Conservation (phyloP, 441 rosid species). For the Populus hybrid region DNA sequence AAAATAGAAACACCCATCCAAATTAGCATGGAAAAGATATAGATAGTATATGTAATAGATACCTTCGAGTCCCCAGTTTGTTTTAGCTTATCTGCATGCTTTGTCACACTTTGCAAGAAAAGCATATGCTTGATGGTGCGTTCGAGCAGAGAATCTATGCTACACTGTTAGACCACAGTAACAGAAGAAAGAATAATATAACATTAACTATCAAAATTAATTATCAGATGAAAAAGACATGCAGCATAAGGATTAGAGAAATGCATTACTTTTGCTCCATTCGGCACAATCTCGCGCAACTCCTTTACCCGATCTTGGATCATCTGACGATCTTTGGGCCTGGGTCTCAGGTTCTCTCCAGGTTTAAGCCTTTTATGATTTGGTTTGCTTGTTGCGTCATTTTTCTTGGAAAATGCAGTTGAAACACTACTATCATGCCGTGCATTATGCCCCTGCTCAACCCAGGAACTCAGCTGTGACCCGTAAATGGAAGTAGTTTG, state of each 20-base stretch:
- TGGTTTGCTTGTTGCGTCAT: conserved; percentile 54
- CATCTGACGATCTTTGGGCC: conserved; percentile 99
- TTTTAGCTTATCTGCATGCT: conserved; percentile 89
- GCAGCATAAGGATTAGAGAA: conserved; percentile 7
- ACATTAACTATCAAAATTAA: not conserved
- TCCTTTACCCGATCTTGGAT: conserved; percentile 98
- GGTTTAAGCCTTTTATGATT: conserved; percentile 82
- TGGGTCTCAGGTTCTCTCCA: conserved; percentile 91
- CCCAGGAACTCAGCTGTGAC: conserved; percentile 86
- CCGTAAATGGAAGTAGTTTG: conserved; percentile 52
- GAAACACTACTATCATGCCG: conserved; percentile 50
- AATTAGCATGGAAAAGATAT: not conserved
- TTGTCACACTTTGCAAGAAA: conserved; percentile 91
- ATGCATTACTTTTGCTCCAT: conserved; percentile 74
- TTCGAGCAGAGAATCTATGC: conserved; percentile 91
- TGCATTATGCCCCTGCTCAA: conserved; percentile 56
- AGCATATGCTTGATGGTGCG: conserved; percentile 96
- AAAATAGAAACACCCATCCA: not conserved
- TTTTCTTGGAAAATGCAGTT: conserved; percentile 63
- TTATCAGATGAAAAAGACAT: not conserved
- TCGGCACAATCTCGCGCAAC: conserved; percentile 92
- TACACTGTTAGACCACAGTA: conserved; percentile 59
- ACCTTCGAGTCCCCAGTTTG: conserved; percentile 85
- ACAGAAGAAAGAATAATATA: conserved; percentile 7
- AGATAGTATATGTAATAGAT: conserved; percentile 1